A percentile compares a stretch with the other conserved stretches of the same genome.
Evolutionary conservation across 176 grass and related monocot genomes (phyloP).

Genomic region (Pontederia paniculata): DNA sequence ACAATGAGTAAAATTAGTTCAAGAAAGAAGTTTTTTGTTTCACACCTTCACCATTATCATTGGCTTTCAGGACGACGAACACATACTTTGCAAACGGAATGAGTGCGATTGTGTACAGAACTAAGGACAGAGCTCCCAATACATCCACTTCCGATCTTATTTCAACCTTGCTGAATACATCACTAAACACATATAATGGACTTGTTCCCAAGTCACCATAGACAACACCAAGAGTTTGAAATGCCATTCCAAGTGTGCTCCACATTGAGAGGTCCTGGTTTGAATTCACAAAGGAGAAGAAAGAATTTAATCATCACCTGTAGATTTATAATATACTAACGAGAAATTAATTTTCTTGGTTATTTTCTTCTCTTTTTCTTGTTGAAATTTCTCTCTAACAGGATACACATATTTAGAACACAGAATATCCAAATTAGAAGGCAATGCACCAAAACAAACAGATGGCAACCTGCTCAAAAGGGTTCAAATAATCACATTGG

Average conservation of each 20-base stretch:
- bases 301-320: background rate
- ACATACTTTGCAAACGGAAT: slow-evolving; percentile 85
- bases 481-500: too few relatives aligned
- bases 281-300: slow-evolving; percentile 16
- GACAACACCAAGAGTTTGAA: slow-evolving; percentile 91
- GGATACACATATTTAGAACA: too few relatives aligned
- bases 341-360: too few relatives aligned
- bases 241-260: slow-evolving; percentile 71
- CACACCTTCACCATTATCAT: slow-evolving; percentile 89
- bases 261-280: slow-evolving; percentile 54
- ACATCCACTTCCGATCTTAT: slow-evolving; percentile 91
- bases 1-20: too few relatives aligned
- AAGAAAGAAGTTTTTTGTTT: background rate
- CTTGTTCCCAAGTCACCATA: slow-evolving; percentile 98
- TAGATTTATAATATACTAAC: too few relatives aligned
- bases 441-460: too few relatives aligned
- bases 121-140: slow-evolving; percentile 74
- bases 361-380: too few relatives aligned
- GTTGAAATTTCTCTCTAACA: too few relatives aligned
- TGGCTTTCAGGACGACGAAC: slow-evolving; percentile 90
- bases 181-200: slow-evolving; percentile 91
- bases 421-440: too few relatives aligned
- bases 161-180: slow-evolving; percentile 93
- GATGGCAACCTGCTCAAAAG: too few relatives aligned
- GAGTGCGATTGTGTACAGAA: slow-evolving; percentile 89